phyloP scores from a whole-genome alignment of 495 filamentous ascomycete genomes.

The Penicillium ucsense region DNA sequence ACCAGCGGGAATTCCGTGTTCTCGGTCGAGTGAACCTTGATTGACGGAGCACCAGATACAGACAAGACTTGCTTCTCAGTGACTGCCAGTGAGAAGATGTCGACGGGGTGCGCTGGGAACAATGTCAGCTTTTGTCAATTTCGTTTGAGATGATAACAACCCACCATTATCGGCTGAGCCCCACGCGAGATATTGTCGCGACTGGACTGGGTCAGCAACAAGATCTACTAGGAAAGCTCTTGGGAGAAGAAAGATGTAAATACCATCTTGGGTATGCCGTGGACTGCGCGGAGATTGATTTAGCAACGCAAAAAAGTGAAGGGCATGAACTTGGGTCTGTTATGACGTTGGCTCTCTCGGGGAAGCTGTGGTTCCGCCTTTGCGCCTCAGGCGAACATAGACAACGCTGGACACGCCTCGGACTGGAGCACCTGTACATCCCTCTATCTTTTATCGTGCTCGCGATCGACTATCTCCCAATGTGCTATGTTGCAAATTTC shows the following conservation, averaged over 20 bases:
- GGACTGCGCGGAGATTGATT: no score
- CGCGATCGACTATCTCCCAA: no score
- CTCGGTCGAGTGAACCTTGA: slow-evolving; percentile 66
- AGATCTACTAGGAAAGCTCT: not conserved
- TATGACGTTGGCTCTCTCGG: not conserved
- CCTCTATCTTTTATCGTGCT: no score
- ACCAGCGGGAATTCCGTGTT: slow-evolving; percentile 60
- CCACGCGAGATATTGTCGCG: slow-evolving; percentile 92
- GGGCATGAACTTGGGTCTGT: not conserved
- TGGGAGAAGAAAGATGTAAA: no score
- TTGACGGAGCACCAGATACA: slow-evolving; percentile 67
- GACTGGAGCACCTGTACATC: no score
- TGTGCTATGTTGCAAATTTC: no score
- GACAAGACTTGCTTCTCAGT: slow-evolving; percentile 69
- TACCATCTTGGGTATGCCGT: not conserved
- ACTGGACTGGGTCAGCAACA: slow-evolving; percentile 42
- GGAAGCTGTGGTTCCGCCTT: slow-evolving; percentile 1
- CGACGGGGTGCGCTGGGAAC: slow-evolving; percentile 63
- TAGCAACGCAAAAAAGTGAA: no score
- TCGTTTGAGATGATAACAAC: slow-evolving; percentile 9
- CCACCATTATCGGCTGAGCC: slow-evolving; percentile 82
- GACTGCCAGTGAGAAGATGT: slow-evolving; percentile 85
- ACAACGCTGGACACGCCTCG: not conserved
- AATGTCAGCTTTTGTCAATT: slow-evolving; percentile 12
- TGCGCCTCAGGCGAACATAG: slow-evolving; percentile 1